A percentile compares a stretch with the other conserved stretches of the same genome.
These are phyloP conservation scores for Elongisporangium undulatum DNA, from an alignment of 352 stramenopile species.

Conservation along the genomic window DNA sequence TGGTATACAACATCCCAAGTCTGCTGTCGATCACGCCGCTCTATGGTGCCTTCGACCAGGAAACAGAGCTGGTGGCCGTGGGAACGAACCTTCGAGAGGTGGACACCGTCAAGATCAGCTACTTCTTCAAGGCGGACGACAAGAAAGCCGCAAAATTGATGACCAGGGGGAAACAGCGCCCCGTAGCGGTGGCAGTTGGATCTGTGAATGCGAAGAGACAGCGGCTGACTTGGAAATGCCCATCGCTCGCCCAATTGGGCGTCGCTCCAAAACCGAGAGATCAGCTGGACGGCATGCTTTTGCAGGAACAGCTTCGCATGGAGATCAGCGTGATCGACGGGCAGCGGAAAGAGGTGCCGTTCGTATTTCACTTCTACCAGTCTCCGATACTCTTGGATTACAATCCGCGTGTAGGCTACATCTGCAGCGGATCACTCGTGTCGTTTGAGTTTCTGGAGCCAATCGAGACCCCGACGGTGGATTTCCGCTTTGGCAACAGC, in stretches of 20 bases:
- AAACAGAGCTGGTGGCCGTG: constrained; percentile 39
- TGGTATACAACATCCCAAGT: constrained; percentile 55
- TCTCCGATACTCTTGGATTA: constrained; percentile 39
- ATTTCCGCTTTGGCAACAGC: constrained; percentile 53
- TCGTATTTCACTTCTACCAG: constrained; percentile 58
- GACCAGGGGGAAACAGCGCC: neutral
- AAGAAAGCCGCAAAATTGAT: constrained; percentile 7
- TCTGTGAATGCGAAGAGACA: constrained; percentile 42
- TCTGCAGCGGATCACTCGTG: constrained; percentile 54
- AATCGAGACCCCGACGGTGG: constrained; percentile 51
- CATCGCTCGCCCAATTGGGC: constrained; percentile 20
- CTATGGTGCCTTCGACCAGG: constrained; percentile 37
- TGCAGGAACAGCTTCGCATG: constrained; percentile 34
- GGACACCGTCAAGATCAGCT: constrained; percentile 36
- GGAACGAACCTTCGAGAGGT: constrained; percentile 31
- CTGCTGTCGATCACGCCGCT: constrained; percentile 40
- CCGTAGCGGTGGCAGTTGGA: constrained; percentile 19
- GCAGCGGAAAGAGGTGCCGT: constrained; percentile 41
- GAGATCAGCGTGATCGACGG: constrained; percentile 55
- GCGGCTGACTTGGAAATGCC: constrained; percentile 42
- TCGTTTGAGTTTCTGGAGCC: constrained; percentile 59
- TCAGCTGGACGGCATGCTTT: constrained; percentile 28
- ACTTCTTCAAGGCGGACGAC: constrained; percentile 22
- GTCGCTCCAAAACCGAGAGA: constrained; percentile 1
- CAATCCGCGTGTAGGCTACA: constrained; percentile 49